A percentile compares a stretch with the other conserved stretches of the same genome.
Conservation (phyloP, 805 yeast species). For the Candida endomychidarum region DNA sequence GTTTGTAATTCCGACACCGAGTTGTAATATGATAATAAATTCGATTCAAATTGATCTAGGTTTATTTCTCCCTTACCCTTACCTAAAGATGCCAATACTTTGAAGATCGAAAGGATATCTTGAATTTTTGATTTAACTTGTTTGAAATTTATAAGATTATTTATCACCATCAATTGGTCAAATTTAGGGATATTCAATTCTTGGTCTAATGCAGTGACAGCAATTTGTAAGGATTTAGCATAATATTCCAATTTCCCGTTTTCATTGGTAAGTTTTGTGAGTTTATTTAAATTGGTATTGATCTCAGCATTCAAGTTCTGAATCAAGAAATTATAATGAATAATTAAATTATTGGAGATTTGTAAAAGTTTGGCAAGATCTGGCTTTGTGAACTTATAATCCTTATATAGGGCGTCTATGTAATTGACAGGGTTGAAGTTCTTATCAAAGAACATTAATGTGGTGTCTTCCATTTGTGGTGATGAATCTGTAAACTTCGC, state of each 20-base stretch:
- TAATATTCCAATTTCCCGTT: slow-evolving; percentile 57
- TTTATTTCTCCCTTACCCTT: slow-evolving; percentile 10
- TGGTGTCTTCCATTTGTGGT: slow-evolving; percentile 34
- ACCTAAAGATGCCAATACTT: slow-evolving; percentile 24
- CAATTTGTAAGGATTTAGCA: slow-evolving; percentile 56
- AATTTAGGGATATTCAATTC: slow-evolving; percentile 34
- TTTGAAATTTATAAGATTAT: slow-evolving; percentile 44
- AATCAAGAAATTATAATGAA: slow-evolving; percentile 63
- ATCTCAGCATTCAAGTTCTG: slow-evolving; percentile 48
- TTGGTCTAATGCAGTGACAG: slow-evolving; percentile 55
- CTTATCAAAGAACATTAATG: slow-evolving; percentile 68
- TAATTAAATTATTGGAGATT: slow-evolving; percentile 50
- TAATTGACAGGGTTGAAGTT: slow-evolving; percentile 64
- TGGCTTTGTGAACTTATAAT: slow-evolving; percentile 19
- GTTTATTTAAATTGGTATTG: slow-evolving; percentile 46
- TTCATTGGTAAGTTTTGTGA: slow-evolving; percentile 33
- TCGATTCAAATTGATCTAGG: slow-evolving; percentile 10
- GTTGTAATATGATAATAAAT: slow-evolving; percentile 9
- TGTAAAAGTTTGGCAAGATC: slow-evolving; percentile 41
- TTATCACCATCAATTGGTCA: slow-evolving; percentile 21
- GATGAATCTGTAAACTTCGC: background rate
- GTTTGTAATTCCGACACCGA: slow-evolving; percentile 16
- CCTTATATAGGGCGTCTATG: slow-evolving; percentile 58
- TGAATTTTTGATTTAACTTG: slow-evolving; percentile 45
- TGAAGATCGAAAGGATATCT: slow-evolving; percentile 49